Base-by-base conservation (phyloP, 1,284 basidiomycete genomes). In the Pulveroboletus sp. region DNA sequence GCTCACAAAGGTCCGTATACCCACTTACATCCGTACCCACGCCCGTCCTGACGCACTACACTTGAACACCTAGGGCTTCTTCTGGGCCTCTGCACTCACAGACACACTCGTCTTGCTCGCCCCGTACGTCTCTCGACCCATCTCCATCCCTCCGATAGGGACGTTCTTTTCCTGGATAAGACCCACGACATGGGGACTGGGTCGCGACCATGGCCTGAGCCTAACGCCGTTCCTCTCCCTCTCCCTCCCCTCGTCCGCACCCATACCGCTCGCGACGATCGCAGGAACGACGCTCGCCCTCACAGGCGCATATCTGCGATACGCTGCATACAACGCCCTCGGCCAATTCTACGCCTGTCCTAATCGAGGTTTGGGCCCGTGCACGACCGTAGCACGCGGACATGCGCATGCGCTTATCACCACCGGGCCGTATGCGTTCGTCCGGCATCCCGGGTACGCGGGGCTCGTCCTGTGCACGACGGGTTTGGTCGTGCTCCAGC, bases 401-500 rank as follows among this genome's bases (percentile, higher is more conserved):
- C 62, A 63, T 15, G 36, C 51, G 3, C 72, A 74, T 36, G 61
- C 49, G 28, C 72, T 73, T 28, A 63, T 72, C 56, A 70, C 58
- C 20, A 50, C 40, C 14, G 72, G 72, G 12, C 71, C 66, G 1
- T 72, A 73, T 36, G 33, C 59, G 18, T 28, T 62, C 43, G 54
- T 72, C 3, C 67, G 70, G 15, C 73, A 75, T 49, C 74, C 74
- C 0, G 63, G 69, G 17, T 74, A 73, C 48, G 59, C 62, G 0
- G 67, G 67, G n/a, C 51, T 60, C 8, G 8, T 65, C 14, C 24
- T 65, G 28, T 61, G 54, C 15, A 54, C 52, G 20, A n/a, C 45
- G 1, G 66, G 66, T 17, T 43, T 65, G 1, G 44, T 52, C 12
- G 3, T 52, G 17, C 38, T 62, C 20, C 57, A 68, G 14, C 10